Evolutionary conservation across 805 yeast genomes (phyloP).

Genomic region (Teunomyces pallodes): DNA sequence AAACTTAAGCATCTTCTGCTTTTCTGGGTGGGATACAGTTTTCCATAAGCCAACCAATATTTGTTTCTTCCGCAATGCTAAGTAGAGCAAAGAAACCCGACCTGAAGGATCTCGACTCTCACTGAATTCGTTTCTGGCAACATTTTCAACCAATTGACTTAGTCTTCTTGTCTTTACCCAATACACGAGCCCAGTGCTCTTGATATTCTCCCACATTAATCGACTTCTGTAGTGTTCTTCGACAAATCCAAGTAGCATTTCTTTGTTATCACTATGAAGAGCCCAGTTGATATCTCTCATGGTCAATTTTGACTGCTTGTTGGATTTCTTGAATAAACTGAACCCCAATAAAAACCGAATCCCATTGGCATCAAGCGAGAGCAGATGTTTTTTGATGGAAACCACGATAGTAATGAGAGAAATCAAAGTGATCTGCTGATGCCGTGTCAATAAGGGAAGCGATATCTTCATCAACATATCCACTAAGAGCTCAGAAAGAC

Average conservation of each 20-base stretch:
- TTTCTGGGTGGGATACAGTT: constrained; percentile 75
- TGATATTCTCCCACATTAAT: constrained; percentile 60
- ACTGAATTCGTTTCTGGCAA: constrained; percentile 71
- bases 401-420: constrained; percentile 65
- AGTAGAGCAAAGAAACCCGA: constrained; percentile 65
- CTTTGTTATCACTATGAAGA: constrained; percentile 75
- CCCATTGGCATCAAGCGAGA: constrained; percentile 61
- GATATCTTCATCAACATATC: constrained; percentile 63
- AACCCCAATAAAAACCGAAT: constrained; percentile 68
- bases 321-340: constrained; percentile 54
- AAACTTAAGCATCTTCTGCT: constrained; percentile 75
- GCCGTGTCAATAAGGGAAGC: constrained; percentile 81
- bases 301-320: constrained; percentile 52
- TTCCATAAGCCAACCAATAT: constrained; percentile 82
- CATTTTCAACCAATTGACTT: constrained; percentile 51
- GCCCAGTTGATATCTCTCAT: constrained; percentile 91
- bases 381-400: constrained; percentile 46
- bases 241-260: constrained; percentile 53
- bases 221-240: constrained; percentile 40
- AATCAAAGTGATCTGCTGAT: constrained; percentile 82
- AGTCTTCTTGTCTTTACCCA: constrained; percentile 53
- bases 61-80: constrained; percentile 76
- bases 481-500: constrained; percentile 47
- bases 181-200: constrained; percentile 61
- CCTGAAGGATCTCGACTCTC: constrained; percentile 66